Base-by-base conservation (phyloP, 2,329 filamentous ascomycete species). In the Grosmannia penicillata region DNA sequence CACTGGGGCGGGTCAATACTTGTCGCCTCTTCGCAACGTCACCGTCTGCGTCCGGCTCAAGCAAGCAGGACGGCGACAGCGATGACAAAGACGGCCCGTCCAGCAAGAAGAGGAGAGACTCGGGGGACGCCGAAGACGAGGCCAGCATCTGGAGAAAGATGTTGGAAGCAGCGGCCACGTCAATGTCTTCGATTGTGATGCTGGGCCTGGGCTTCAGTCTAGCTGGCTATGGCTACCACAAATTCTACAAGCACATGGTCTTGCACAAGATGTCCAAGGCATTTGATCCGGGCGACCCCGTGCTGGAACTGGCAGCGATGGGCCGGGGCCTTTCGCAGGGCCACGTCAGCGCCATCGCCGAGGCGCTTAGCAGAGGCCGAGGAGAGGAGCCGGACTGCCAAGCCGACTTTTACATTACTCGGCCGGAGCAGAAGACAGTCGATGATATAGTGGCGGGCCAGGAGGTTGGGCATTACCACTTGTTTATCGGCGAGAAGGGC, bases 401-500 rank as follows among this genome's bases (percentile, higher is more conserved):
- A n/a, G n/a, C n/a, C n/a, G n/a, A n/a, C n/a, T n/a, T n/a, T n/a
- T n/a, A n/a, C n/a, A n/a, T n/a, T n/a, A n/a, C n/a, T n/a, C 78
- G 89, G 22, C 75, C 81, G 13, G 89, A 98, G 62, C 91, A 98
- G 56, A 56, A 62, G 4, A 74, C 70, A 43, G 78, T 98, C 45
- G 80, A 98, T 55, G 65, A 62, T n/a, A 95, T 98, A 46, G 72
- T 98, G 19, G 62, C 70, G 34, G 91, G 91, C 1, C 60, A 66
- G 3, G 66, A 74, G 22, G 65, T 66, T 33, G 91, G 91, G 10
- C 86, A 93, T 53, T 98, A 98, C 53, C 83, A 91, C 57, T 69
- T 98, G 3, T 65, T 98, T 3, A 76, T 96, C 33, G 91, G 91
- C 32, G 91, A 96, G 53, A 96, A 98, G 60, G 91, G 91, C 6